These are phyloP conservation scores for Pestalotiopsis sp. DNA, from an alignment of 2,329 filamentous ascomycete genomes.

Conservation along the genomic window DNA sequence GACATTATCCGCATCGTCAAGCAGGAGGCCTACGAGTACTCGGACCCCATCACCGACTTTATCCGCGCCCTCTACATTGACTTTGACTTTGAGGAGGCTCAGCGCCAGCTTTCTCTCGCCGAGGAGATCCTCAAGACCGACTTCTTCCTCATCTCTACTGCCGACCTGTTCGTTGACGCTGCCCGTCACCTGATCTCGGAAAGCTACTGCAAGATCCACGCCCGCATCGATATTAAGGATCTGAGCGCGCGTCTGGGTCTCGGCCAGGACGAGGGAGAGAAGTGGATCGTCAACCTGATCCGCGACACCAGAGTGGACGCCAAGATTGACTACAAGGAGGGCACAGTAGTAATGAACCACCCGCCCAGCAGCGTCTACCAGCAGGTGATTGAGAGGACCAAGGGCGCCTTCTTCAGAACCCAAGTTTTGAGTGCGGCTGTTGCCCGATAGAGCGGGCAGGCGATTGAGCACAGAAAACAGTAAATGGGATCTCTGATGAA, in stretches of 20 bases:
- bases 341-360: slow-evolving; percentile 99
- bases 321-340: slow-evolving; percentile 99
- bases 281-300: slow-evolving; percentile 99
- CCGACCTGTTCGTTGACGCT: slow-evolving; percentile 89
- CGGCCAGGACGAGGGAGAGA: slow-evolving; percentile 94
- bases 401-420: slow-evolving; percentile 97
- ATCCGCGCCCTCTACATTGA: slow-evolving; percentile 92
- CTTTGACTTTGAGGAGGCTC: slow-evolving; percentile 97
- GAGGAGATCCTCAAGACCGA: slow-evolving; percentile 91
- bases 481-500: not conserved
- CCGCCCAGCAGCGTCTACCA: slow-evolving; percentile 98
- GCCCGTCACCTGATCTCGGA: slow-evolving; percentile 97
- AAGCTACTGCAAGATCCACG: slow-evolving; percentile 99
- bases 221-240: slow-evolving; percentile 97
- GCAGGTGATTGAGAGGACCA: slow-evolving; percentile 98
- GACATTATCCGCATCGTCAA: slow-evolving; percentile 93
- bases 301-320: slow-evolving; percentile 95
- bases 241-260: slow-evolving; percentile 89
- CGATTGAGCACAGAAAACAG: not conserved
- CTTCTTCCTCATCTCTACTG: slow-evolving; percentile 88
- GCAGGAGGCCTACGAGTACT: slow-evolving; percentile 98
- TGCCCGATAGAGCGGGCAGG: slow-evolving; percentile 44
- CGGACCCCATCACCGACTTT: slow-evolving; percentile 93
- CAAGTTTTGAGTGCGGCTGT: slow-evolving; percentile 82
- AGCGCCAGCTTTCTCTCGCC: slow-evolving; percentile 81